Evolutionary conservation across 352 stramenopile genomes (phyloP).

Genomic region (Globisporangium iwayamae): DNA sequence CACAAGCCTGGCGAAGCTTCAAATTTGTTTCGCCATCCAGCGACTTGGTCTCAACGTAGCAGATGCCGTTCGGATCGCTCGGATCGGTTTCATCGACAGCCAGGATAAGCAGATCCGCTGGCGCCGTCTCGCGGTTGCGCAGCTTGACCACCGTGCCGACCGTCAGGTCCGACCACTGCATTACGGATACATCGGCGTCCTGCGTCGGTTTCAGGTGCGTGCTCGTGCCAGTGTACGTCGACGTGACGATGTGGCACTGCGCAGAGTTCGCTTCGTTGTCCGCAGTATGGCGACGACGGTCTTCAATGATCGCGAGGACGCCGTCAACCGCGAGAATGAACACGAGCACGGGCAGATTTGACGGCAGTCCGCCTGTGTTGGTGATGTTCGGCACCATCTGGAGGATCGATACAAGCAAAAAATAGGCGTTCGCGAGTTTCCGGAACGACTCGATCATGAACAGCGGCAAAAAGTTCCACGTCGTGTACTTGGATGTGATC

Average conservation of each 20-base stretch:
- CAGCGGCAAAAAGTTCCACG: conserved; percentile 85
- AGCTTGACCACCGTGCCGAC: conserved; percentile 86
- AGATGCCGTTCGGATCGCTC: conserved; percentile 61
- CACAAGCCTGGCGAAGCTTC: conserved; percentile 75
- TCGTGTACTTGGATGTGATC: conserved; percentile 91
- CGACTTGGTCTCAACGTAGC: conserved; percentile 87
- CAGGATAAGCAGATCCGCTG: conserved; percentile 85
- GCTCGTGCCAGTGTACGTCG: conserved; percentile 39
- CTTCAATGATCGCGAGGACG: conserved; percentile 84
- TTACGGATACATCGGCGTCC: conserved; percentile 42
- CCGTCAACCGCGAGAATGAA: conserved; percentile 89
- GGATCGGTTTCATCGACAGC: conserved; percentile 64
- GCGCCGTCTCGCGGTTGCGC: conserved; percentile 71
- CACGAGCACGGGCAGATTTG: conserved; percentile 79
- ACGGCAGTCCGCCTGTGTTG: conserved; percentile 78
- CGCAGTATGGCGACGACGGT: conserved; percentile 66
- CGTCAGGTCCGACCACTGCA: conserved; percentile 70
- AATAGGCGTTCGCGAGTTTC: conserved; percentile 92
- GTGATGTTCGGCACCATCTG: conserved; percentile 77
- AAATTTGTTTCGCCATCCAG: conserved; percentile 91
- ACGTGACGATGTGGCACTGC: conserved; percentile 47
- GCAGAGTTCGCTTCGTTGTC: conserved; percentile 86
- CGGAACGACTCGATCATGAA: conserved; percentile 86
- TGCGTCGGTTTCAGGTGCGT: conserved; percentile 26
- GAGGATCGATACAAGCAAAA: conserved; percentile 87